Evolutionary conservation across 2,329 filamentous ascomycete species (phyloP).

Genomic region (Colletotrichum truncatum): DNA sequence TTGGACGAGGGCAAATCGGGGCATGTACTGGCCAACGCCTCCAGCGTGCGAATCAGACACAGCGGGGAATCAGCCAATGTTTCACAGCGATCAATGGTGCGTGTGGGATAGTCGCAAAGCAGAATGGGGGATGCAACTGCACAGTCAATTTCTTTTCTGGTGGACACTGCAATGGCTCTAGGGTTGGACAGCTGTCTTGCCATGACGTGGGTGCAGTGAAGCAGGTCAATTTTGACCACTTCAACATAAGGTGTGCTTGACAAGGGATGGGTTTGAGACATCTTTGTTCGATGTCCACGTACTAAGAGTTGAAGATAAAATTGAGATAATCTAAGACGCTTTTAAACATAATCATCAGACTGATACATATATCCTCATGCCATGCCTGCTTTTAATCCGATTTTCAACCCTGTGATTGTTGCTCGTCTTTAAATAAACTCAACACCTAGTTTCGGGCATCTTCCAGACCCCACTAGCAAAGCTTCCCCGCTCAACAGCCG

Average conservation of each 20-base stretch:
- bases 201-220: not conserved
- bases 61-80: conserved; percentile 1
- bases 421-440: too few species aligned
- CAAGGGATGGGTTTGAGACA: not conserved
- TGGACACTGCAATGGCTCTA: conserved; percentile 8
- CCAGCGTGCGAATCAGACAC: not conserved
- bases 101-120: not conserved
- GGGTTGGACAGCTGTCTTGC: conserved; percentile 7
- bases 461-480: too few species aligned
- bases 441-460: too few species aligned
- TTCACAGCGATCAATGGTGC: conserved; percentile 19
- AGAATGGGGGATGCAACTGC: not conserved
- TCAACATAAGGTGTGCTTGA: conserved; percentile 13
- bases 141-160: conserved; percentile 18
- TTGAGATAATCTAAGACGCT: too few species aligned
- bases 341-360: too few species aligned
- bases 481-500: too few species aligned
- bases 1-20: not conserved
- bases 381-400: too few species aligned
- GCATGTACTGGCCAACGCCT: conserved; percentile 21
- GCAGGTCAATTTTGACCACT: conserved; percentile 26
- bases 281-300: not conserved
- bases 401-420: too few species aligned
- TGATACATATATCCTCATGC: too few species aligned
- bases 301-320: not conserved